These are phyloP conservation scores for Penicillium dipodomyicola DNA, from an alignment of 495 filamentous ascomycete species.

Conservation along the genomic window DNA sequence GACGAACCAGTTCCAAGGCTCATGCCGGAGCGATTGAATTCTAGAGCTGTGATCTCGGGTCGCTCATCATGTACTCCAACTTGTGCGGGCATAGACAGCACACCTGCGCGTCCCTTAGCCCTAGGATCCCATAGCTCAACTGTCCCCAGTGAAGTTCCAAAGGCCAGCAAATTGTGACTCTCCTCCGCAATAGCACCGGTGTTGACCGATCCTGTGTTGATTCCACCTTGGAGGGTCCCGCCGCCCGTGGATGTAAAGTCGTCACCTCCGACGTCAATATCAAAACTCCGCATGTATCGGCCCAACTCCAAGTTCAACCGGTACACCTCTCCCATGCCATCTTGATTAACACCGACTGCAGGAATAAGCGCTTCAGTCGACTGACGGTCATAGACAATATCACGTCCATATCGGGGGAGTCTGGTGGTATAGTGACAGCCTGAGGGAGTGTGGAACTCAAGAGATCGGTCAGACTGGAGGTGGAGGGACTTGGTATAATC, in stretches of 20 bases:
- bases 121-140: constrained; percentile 96
- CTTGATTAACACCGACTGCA: constrained; percentile 78
- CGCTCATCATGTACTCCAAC: constrained; percentile 47
- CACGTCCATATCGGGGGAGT: constrained; percentile 88
- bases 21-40: constrained; percentile 82
- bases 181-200: constrained; percentile 84
- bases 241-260: constrained; percentile 61
- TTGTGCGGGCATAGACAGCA: constrained; percentile 55
- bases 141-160: constrained; percentile 92
- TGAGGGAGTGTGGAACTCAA: constrained; percentile 90
- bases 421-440: constrained; percentile 86
- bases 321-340: constrained; percentile 88
- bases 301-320: constrained; percentile 87
- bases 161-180: constrained; percentile 87
- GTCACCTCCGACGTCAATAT: constrained; percentile 83
- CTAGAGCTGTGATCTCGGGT: constrained; percentile 78
- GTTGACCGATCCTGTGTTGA: constrained; percentile 81
- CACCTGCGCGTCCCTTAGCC: constrained; percentile 74
- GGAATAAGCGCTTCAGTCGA: constrained; percentile 85
- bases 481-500: constrained; percentile 96
- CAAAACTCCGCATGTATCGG: constrained; percentile 78
- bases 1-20: constrained; percentile 86
- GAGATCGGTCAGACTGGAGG: constrained; percentile 82
- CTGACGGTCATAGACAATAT: constrained; percentile 80
- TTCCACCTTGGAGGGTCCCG: constrained; percentile 76